Evolutionary conservation across 768 basidiomycete genomes (phyloP).

Genomic region (Lyophyllum atratum): DNA sequence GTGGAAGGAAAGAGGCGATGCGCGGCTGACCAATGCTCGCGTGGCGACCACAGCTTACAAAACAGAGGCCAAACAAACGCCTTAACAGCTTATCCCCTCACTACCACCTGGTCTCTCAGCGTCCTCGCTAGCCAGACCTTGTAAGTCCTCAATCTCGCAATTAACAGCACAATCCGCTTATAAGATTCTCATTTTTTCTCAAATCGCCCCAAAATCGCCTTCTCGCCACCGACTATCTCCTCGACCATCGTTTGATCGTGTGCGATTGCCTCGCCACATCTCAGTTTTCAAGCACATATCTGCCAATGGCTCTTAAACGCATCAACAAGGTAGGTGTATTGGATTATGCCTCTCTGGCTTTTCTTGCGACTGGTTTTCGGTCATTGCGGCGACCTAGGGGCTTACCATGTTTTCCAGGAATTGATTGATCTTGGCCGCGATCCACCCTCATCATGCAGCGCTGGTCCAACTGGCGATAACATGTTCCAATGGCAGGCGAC

Average conservation of each 20-base stretch:
- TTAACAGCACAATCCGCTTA: conserved; percentile 15
- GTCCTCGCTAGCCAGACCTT: conserved; percentile 27
- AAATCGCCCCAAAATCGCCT: conserved; percentile 37
- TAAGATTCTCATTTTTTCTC: conserved; percentile 12
- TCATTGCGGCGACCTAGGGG: conserved; percentile 17
- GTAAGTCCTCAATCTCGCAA: conserved; percentile 29
- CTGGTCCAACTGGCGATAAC: conserved; percentile 96
- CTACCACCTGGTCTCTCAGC: conserved; percentile 45
- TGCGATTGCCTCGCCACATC: conserved; percentile 40
- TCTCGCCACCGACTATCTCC: conserved; percentile 17
- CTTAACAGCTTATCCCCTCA: conserved; percentile 48
- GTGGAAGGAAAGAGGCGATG: conserved; percentile 20
- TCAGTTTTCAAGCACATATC: conserved; percentile 29
- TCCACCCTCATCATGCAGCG: conserved; percentile 99
- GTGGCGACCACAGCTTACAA: conserved; percentile 39
- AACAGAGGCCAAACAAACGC: conserved; percentile 46
- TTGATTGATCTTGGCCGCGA: conserved; percentile 98
- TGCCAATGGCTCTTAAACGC: conserved; percentile 93
- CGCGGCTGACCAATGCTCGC: conserved; percentile 39
- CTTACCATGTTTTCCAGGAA: conserved; percentile 62
- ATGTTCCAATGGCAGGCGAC: conserved; percentile 99
- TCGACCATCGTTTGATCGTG: conserved; percentile 39
- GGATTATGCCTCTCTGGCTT: conserved; percentile 5
- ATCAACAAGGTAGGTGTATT: conserved; percentile 86
- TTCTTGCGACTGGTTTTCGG: conserved; percentile 11